Conservation (phyloP, 73 alveolate genomes). For the Paraurostyla sp. region DNA sequence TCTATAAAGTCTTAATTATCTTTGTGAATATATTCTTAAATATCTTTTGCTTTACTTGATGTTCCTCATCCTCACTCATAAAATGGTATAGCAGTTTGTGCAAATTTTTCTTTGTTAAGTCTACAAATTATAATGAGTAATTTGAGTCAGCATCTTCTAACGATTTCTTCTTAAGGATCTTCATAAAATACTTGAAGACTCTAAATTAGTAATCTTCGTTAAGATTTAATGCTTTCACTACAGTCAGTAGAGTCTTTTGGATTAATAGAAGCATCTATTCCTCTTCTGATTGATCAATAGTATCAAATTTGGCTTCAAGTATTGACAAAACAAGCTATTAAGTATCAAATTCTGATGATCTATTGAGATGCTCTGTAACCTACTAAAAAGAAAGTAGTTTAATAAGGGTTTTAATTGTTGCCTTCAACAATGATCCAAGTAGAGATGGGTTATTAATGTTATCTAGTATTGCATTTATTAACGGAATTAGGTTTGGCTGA, state of each 20-base stretch:
- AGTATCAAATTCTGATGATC: conserved; percentile 5
- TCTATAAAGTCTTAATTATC: background rate
- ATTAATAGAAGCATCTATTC: conserved; percentile 41
- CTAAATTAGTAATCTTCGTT: background rate
- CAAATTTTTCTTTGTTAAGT: conserved; percentile 17
- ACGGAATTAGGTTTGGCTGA: background rate
- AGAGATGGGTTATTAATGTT: background rate
- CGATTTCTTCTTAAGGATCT: conserved; percentile 1
- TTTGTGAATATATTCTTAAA: background rate
- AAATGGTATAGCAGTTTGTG: conserved; percentile 30
- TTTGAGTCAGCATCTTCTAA: conserved; percentile 22
- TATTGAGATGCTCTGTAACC: background rate
- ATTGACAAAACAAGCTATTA: background rate
- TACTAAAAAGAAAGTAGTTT: background rate
- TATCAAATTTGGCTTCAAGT: conserved; percentile 7
- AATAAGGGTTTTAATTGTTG: conserved; percentile 49
- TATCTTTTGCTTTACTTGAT: background rate
- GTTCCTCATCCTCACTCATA: conserved; percentile 46
- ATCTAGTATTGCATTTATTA: background rate
- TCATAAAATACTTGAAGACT: conserved; percentile 31
- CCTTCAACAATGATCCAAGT: conserved; percentile 27
- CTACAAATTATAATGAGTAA: conserved; percentile 6
- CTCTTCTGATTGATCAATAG: conserved; percentile 33
- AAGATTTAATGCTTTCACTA: background rate
- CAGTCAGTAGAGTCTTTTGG: background rate